These are phyloP conservation scores for Dispira simplex DNA, from an alignment of 192 early-diverging fungal species.

Conservation along the genomic window DNA sequence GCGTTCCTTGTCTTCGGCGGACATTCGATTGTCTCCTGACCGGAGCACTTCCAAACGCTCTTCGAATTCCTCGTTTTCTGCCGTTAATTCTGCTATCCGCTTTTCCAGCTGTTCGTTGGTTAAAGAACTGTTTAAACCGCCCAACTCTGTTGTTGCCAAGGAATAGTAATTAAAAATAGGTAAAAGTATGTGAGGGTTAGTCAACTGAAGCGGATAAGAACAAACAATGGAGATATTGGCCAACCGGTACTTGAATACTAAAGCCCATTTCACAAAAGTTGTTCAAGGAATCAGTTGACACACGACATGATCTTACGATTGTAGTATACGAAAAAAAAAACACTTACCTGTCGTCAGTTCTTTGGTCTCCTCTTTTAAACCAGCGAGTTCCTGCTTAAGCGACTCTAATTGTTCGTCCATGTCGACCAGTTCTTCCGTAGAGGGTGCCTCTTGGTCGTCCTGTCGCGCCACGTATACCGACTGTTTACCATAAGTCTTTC, in stretches of 20 bases:
- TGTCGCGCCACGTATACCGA: slow-evolving; percentile 12
- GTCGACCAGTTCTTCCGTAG: slow-evolving; percentile 15
- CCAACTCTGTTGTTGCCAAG: neutral
- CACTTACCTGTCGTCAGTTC: slow-evolving; percentile 9
- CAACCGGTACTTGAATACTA: too few species aligned
- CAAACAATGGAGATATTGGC: neutral
- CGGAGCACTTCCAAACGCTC: slow-evolving; percentile 12
- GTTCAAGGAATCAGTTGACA: too few species aligned
- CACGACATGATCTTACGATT: too few species aligned
- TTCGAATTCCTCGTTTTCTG: slow-evolving; percentile 6
- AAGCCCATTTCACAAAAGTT: too few species aligned
- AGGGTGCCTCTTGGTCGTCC: slow-evolving; percentile 16
- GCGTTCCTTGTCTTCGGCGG: slow-evolving; percentile 16
- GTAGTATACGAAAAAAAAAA: neutral
- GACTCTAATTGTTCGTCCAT: slow-evolving; percentile 16
- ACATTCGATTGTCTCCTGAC: slow-evolving; percentile 14
- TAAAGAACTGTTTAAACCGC: neutral
- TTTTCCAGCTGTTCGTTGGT: slow-evolving; percentile 2
- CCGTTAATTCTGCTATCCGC: neutral
- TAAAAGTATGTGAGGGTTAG: neutral
- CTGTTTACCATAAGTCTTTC: slow-evolving; percentile 22
- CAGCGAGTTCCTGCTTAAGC: slow-evolving; percentile 15
- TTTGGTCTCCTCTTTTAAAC: slow-evolving; percentile 14
- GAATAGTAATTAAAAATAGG: neutral
- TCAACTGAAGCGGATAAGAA: neutral